These are phyloP conservation scores for Emmonsia crescens DNA, from an alignment of 2,329 filamentous ascomycete genomes.

Conservation along the genomic window DNA sequence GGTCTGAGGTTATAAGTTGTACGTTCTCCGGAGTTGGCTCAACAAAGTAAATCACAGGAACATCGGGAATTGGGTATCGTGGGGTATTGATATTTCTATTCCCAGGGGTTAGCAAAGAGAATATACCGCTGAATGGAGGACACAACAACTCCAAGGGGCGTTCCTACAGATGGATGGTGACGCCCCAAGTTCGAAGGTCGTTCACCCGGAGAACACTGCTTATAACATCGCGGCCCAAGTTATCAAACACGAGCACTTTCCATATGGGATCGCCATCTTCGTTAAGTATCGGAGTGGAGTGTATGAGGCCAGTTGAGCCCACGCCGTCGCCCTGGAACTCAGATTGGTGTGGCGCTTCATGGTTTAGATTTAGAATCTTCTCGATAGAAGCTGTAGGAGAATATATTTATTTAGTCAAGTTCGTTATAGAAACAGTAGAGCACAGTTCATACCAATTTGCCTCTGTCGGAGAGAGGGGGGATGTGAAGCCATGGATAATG, in stretches of 20 bases:
- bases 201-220: constrained; percentile 92
- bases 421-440: not conserved
- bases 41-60: constrained; percentile 91
- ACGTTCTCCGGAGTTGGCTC: constrained; percentile 78
- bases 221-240: constrained; percentile 84
- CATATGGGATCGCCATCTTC: constrained; percentile 87
- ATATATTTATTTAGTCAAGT: not conserved
- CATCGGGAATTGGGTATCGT: constrained; percentile 86
- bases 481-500: constrained; percentile 40
- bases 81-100: constrained; percentile 65
- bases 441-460: constrained; percentile 52
- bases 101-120: not conserved
- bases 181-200: constrained; percentile 84
- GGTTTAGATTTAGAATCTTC: constrained; percentile 91
- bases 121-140: not conserved
- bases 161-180: constrained; percentile 82
- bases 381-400: constrained; percentile 65
- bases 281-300: constrained; percentile 69
- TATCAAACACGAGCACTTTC: constrained; percentile 96
- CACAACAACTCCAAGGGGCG: constrained; percentile 12
- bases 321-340: constrained; percentile 48
- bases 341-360: constrained; percentile 45
- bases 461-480: constrained; percentile 56
- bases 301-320: constrained; percentile 51
- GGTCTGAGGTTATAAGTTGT: constrained; percentile 69